Evolutionary conservation across 805 yeast species (phyloP).

Genomic region (Candida railenensis): DNA sequence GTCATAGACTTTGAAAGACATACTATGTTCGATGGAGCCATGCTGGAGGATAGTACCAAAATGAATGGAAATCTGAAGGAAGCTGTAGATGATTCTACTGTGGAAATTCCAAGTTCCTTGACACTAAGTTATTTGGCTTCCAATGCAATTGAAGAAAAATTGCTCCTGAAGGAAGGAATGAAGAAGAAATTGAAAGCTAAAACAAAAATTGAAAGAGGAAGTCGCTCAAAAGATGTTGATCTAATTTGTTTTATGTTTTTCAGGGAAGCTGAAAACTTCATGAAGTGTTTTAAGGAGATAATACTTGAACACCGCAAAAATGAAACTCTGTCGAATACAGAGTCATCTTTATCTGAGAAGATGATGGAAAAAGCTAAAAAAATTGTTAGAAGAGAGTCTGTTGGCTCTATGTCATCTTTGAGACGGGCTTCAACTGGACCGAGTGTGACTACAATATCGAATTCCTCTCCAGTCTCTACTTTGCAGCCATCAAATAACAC

Average conservation of each 20-base stretch:
- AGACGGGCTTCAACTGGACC: conserved; percentile 2
- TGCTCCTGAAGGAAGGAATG: neutral
- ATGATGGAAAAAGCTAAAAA: conserved; percentile 10
- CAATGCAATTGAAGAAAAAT: neutral
- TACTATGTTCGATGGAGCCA: conserved; percentile 35
- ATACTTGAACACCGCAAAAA: neutral
- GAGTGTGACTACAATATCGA: neutral
- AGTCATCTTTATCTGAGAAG: conserved; percentile 4
- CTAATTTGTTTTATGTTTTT: neutral
- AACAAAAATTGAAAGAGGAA: conserved; percentile 5
- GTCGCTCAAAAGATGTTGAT: conserved; percentile 9
- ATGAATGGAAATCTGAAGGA: neutral
- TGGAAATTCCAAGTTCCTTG: conserved; percentile 6
- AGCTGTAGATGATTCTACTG: conserved; percentile 7
- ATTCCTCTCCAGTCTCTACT: neutral
- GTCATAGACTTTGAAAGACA: conserved; percentile 61
- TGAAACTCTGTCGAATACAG: neutral
- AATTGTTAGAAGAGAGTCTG: conserved; percentile 8
- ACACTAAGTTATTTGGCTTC: neutral
- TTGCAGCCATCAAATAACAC: neutral
- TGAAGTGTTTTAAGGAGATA: neutral
- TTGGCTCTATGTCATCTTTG: neutral
- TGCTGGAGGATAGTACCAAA: conserved; percentile 14
- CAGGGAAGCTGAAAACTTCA: neutral
- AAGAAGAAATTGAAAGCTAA: conserved; percentile 3